phyloP scores from a whole-genome alignment of 148 eudicot genomes.

The Cornus controversa region DNA sequence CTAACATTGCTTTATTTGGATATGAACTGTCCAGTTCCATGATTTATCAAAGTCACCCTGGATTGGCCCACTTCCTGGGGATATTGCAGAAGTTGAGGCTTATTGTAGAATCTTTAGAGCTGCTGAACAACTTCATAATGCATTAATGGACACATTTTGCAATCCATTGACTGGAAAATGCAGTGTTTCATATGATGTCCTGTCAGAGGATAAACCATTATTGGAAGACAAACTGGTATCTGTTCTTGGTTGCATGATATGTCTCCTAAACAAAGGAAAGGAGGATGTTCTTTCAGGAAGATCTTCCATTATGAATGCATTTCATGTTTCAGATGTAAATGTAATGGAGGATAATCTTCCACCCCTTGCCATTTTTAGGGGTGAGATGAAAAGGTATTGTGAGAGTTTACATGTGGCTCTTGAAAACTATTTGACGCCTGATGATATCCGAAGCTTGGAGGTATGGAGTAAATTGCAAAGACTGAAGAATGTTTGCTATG shows the following conservation, averaged over 20 bases:
- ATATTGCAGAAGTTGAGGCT: constrained; percentile 97
- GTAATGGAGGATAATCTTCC: constrained; percentile 65
- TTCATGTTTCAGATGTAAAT: constrained; percentile 44
- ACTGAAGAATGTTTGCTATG: constrained; percentile 81
- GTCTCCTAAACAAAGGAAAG: constrained; percentile 82
- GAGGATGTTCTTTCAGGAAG: constrained; percentile 89
- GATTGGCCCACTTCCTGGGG: constrained; percentile 97
- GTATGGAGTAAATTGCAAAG: constrained; percentile 88
- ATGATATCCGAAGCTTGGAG: constrained; percentile 53
- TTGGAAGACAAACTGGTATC: constrained; percentile 86
- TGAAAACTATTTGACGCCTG: constrained; percentile 67
- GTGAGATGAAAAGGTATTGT: constrained; percentile 92
- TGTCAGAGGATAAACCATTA: constrained; percentile 57
- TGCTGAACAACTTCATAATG: constrained; percentile 73
- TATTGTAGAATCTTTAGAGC: constrained; percentile 94
- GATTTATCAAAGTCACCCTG: constrained; percentile 64
- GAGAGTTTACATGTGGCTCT: constrained; percentile 96
- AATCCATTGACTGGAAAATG: constrained; percentile 91
- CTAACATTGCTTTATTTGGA: constrained; percentile 19
- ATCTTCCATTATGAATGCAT: constrained; percentile 55
- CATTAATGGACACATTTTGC: constrained; percentile 86
- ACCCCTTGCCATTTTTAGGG: constrained; percentile 80
- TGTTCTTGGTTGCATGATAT: constrained; percentile 95
- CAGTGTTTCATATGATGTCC: constrained; percentile 69
- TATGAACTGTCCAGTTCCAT: constrained; percentile 48